Percentiles rank a stretch among this genome's conserved stretches.
Evolutionary conservation across 768 basidiomycete species (phyloP).

Genomic region (Postia placenta): DNA sequence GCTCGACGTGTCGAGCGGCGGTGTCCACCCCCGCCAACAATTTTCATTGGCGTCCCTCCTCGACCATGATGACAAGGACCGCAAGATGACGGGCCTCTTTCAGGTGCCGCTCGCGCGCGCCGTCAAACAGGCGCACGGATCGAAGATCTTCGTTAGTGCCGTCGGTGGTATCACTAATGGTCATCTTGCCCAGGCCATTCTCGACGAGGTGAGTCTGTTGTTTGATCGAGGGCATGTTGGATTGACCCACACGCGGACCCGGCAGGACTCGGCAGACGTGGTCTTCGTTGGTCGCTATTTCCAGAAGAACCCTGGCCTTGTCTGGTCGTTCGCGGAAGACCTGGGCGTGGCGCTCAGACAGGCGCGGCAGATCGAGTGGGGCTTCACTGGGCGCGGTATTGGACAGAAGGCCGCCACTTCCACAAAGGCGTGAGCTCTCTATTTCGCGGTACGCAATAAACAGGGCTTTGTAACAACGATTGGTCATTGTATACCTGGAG

Average conservation of each 20-base stretch:
- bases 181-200: conserved; percentile 49
- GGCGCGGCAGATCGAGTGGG: conserved; percentile 48
- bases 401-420: too few species aligned
- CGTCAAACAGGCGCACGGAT: conserved; percentile 41
- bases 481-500: too few species aligned
- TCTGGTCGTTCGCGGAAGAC: conserved; percentile 45
- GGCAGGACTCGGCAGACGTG: conserved; percentile 52
- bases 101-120: conserved; percentile 13
- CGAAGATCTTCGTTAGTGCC: conserved; percentile 39
- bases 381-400: conserved; percentile 24
- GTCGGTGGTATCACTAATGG: conserved; percentile 56
- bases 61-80: too few species aligned
- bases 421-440: too few species aligned
- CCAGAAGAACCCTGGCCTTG: conserved; percentile 47
- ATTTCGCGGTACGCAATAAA: too few species aligned
- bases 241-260: too few species aligned
- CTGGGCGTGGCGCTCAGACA: conserved; percentile 39
- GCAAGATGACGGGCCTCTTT: too few species aligned
- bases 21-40: conserved; percentile 44
- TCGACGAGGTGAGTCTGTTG: conserved; percentile 45
- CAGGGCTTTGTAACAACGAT: too few species aligned
- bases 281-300: conserved; percentile 30
- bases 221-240: neutral
- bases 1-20: conserved; percentile 66
- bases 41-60: neutral